phyloP scores from a whole-genome alignment of 1,139 yeast genomes.

The Saccharomyces hybrid region DNA sequence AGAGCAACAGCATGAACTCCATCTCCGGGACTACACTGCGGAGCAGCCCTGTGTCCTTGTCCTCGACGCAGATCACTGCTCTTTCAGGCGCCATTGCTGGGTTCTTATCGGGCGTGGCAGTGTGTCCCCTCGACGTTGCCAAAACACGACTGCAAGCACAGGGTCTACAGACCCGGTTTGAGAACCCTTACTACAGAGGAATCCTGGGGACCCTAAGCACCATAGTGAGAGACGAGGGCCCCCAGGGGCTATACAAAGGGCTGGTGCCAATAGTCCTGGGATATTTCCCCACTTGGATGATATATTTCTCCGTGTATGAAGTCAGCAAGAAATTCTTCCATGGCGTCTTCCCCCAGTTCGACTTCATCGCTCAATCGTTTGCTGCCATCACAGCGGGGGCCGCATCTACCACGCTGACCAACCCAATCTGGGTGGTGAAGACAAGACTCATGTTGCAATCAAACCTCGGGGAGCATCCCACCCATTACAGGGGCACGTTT shows the following conservation, averaged over 20 bases:
- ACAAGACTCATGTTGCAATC: constrained; percentile 89
- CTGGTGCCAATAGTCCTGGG: constrained; percentile 86
- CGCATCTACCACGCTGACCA: constrained; percentile 73
- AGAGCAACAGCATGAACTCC: background rate
- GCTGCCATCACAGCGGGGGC: constrained; percentile 89
- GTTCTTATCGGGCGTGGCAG: constrained; percentile 78
- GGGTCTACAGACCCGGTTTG: constrained; percentile 38
- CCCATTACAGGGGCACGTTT: constrained; percentile 63
- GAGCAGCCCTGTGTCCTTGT: background rate
- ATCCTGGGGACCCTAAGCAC: constrained; percentile 52
- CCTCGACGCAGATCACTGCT: constrained; percentile 39
- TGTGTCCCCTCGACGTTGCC: constrained; percentile 90
- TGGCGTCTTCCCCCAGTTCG: constrained; percentile 35
- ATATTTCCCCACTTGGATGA: constrained; percentile 95
- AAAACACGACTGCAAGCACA: constrained; percentile 94
- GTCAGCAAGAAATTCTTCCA: constrained; percentile 53
- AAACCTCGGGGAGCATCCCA: constrained; percentile 22
- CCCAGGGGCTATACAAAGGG: constrained; percentile 80
- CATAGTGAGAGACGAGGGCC: constrained; percentile 69
- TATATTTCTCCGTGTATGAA: constrained; percentile 86
- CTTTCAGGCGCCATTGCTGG: constrained; percentile 88
- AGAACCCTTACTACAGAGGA: constrained; percentile 42
- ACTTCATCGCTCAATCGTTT: constrained; percentile 55
- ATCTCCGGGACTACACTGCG: background rate
- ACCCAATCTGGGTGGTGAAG: constrained; percentile 65